phyloP scores from a whole-genome alignment of 768 basidiomycete genomes.

The Mycena indigotica region DNA sequence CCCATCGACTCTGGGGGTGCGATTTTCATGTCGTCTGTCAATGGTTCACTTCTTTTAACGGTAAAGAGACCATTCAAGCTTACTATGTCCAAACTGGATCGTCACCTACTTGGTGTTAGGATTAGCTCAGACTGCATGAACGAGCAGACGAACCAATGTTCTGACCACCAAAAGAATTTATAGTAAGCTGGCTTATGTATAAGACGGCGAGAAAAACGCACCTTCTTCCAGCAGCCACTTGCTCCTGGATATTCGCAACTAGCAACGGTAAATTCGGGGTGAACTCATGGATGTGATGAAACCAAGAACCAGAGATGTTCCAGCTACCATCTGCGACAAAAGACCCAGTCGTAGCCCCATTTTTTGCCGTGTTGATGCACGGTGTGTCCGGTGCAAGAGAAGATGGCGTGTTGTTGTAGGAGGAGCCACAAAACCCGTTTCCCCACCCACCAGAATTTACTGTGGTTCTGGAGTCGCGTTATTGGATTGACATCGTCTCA shows the following conservation, averaged over 20 bases:
- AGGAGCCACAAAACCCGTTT: constrained; percentile 43
- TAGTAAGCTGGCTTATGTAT: not conserved
- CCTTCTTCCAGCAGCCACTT: constrained; percentile 38
- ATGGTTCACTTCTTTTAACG: no score
- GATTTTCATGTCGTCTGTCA: constrained; percentile 37
- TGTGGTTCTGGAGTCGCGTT: not conserved
- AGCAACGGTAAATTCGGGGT: no score
- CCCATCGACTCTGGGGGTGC: constrained; percentile 42
- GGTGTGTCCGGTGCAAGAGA: constrained; percentile 35
- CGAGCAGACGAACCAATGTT: no score
- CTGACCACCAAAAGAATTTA: no score
- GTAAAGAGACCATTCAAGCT: not conserved
- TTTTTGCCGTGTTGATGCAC: constrained; percentile 44
- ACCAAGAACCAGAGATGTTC: constrained; percentile 37
- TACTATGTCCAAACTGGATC: constrained; percentile 45
- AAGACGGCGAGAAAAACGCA: not conserved
- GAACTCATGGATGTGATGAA: no score
- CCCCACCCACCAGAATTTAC: constrained; percentile 38
- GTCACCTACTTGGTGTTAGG: constrained; percentile 35
- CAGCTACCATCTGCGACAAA: constrained; percentile 42
- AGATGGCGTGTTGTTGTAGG: constrained; percentile 33
- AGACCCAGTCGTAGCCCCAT: constrained; percentile 44
- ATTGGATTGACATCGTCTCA: no score
- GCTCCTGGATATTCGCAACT: constrained; percentile 34
- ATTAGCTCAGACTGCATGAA: not conserved